Evolutionary conservation across 228 moss, liverwort and hornwort species (phyloP).

Genomic region (Sphagnum magellanicum): DNA sequence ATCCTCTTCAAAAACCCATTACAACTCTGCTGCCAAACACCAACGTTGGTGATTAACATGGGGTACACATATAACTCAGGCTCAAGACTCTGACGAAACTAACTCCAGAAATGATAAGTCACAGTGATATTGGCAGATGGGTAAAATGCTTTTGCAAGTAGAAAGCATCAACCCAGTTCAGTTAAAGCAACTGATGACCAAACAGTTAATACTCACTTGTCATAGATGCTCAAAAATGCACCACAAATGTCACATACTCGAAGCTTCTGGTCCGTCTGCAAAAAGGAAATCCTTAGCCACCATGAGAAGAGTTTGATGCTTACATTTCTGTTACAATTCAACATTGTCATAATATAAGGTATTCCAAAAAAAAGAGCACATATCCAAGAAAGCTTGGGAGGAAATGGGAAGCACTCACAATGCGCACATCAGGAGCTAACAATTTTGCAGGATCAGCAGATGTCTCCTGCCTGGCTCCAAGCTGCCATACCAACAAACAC

Average conservation of each 20-base stretch:
- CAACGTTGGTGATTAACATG: conserved; percentile 56
- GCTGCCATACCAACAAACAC: conserved; percentile 34
- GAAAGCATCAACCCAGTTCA: neutral
- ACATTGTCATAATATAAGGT: no score
- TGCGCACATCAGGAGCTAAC: conserved; percentile 85
- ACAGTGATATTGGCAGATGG: conserved; percentile 1
- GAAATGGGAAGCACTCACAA: conserved; percentile 36
- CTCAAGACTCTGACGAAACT: no score
- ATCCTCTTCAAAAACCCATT: conserved; percentile 55
- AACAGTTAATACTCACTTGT: conserved; percentile 53
- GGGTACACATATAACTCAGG: conserved; percentile 3
- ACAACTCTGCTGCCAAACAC: conserved; percentile 54
- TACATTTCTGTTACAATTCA: no score
- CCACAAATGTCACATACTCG: conserved; percentile 99
- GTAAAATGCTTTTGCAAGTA: conserved; percentile 7
- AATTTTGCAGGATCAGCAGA: conserved; percentile 66
- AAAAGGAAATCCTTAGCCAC: no score
- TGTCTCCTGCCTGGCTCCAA: conserved; percentile 81
- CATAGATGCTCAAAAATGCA: conserved; percentile 98
- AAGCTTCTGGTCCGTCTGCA: conserved; percentile 96
- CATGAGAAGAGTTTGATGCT: no score
- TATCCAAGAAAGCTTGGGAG: neutral
- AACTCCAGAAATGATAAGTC: no score
- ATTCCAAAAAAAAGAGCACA: neutral
- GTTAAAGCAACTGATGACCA: no score